These are phyloP conservation scores for Sarcocystis neurona DNA, from an alignment of 169 alveolate genomes.

Conservation along the genomic window DNA sequence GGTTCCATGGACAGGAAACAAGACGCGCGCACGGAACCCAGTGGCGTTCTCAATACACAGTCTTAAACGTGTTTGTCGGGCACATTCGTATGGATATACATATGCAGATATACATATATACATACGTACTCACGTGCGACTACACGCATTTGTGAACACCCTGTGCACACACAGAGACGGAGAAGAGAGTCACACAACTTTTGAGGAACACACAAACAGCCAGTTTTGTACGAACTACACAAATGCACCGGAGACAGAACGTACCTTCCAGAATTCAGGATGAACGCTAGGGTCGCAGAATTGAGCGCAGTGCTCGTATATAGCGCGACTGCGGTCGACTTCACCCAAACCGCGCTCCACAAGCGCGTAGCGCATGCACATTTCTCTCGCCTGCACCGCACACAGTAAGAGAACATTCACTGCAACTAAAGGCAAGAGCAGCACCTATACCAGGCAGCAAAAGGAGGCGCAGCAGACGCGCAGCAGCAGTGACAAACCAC, in stretches of 20 bases:
- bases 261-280: constrained; percentile 76
- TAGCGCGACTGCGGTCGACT: constrained; percentile 92
- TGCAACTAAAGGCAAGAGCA: too few relatives aligned
- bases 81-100: too few relatives aligned
- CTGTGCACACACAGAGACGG: neutral
- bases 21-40: too few relatives aligned
- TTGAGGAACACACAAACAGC: neutral
- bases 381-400: constrained; percentile 75
- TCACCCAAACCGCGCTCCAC: constrained; percentile 93
- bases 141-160: neutral
- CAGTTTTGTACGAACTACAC: neutral
- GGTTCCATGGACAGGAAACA: too few relatives aligned
- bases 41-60: too few relatives aligned
- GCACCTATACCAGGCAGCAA: too few relatives aligned
- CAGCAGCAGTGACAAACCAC: neutral
- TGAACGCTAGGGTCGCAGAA: constrained; percentile 87
- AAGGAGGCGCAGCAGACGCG: neutral
- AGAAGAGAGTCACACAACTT: neutral
- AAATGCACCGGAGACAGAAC: neutral
- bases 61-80: too few relatives aligned
- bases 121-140: neutral
- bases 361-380: constrained; percentile 88
- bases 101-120: neutral
- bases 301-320: constrained; percentile 86
- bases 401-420: neutral